Evolutionary conservation across 441 rosid species (phyloP).

Genomic region (Sinapis alba): DNA sequence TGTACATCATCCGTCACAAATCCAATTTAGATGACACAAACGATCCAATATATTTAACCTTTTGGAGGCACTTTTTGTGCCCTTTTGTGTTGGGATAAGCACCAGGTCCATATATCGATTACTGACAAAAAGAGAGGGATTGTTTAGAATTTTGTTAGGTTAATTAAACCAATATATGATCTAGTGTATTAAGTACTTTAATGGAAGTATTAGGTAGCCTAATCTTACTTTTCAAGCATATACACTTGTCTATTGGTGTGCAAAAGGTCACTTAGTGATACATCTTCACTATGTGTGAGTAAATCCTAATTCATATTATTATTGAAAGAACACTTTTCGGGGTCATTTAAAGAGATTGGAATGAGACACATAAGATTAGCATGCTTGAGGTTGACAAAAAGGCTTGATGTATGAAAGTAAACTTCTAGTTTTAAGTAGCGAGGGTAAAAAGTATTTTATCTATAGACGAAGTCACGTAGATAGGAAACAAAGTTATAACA

Average conservation of each 20-base stretch:
- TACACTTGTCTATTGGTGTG: conserved; percentile 16
- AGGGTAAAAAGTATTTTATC: background rate
- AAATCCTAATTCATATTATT: background rate
- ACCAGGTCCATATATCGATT: conserved; percentile 28
- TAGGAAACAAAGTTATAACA: background rate
- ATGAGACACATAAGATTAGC: conserved; percentile 11
- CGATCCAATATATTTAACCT: conserved; percentile 8
- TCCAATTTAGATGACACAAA: conserved; percentile 36
- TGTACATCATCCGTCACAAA: conserved; percentile 26
- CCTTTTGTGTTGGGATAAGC: conserved; percentile 33
- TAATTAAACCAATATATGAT: background rate
- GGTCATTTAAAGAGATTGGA: conserved; percentile 11
- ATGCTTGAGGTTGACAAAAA: background rate
- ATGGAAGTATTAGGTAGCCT: conserved; percentile 37
- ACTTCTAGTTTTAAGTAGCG: no score
- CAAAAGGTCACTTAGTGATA: conserved; percentile 29
- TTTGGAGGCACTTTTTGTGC: conserved; percentile 9
- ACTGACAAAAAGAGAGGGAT: conserved; percentile 18
- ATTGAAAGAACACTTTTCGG: conserved; percentile 16
- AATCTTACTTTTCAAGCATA: conserved; percentile 24
- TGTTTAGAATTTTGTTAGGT: background rate
- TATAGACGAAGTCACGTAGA: background rate
- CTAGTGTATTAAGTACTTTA: conserved; percentile 25
- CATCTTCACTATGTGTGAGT: conserved; percentile 2
- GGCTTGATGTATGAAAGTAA: no score